Conservation (phyloP, 129 eudicot genomes). For the Escallonia rubra region DNA sequence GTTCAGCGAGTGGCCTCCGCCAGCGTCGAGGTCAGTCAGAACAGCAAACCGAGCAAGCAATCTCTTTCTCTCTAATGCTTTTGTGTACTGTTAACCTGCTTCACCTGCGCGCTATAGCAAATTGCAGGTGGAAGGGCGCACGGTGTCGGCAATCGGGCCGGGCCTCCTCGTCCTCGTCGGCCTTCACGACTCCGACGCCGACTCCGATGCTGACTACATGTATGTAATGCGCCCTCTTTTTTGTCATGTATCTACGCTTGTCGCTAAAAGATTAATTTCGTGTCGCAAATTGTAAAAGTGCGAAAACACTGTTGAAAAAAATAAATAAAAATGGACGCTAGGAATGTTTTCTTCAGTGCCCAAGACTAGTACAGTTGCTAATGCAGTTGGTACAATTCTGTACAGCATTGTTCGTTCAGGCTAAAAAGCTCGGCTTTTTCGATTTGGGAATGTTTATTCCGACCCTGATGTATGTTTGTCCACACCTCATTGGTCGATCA, state of each 20-base stretch:
- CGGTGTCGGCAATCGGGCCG: constrained; percentile 79
- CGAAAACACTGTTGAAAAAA: too few species aligned
- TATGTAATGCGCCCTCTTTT: constrained; percentile 12
- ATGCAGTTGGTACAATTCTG: too few species aligned
- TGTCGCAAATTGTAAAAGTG: too few species aligned
- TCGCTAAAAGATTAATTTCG: background rate
- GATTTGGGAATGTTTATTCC: too few species aligned
- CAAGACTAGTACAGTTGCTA: too few species aligned
- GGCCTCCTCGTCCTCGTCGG: constrained; percentile 91
- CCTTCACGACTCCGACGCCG: constrained; percentile 65
- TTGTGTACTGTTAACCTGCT: background rate
- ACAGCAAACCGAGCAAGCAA: background rate
- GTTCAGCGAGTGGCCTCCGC: constrained; percentile 91
- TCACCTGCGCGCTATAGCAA: background rate
- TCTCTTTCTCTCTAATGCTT: background rate
- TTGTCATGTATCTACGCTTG: background rate
- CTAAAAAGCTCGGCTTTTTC: too few species aligned
- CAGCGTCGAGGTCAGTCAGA: constrained; percentile 61
- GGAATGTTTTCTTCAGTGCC: too few species aligned
- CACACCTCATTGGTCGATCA: too few species aligned
- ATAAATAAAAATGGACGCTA: too few species aligned
- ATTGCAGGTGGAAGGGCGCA: constrained; percentile 78
- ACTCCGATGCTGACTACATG: constrained; percentile 84
- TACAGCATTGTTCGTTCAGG: too few species aligned
- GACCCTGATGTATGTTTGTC: too few species aligned